Evolutionary conservation across 2,329 filamentous ascomycete genomes (phyloP), one percentile per base, ranked within the genome.

Genomic region (Penicillium hesseltinei): DNA sequence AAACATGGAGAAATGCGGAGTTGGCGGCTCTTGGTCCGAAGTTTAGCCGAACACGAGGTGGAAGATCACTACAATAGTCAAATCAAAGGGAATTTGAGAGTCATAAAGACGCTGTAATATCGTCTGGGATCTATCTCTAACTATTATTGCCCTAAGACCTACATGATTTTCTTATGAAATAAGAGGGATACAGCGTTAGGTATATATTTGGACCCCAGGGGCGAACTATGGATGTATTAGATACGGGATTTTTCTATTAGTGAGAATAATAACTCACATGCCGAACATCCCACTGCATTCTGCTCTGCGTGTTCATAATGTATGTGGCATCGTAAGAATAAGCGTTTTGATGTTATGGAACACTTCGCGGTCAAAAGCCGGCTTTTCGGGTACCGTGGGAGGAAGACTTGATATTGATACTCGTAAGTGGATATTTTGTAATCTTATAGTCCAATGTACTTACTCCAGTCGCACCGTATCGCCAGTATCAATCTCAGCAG

Each of bases 381-480:
- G 82, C 29, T 77, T 75, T n/a, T 76, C 73, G 0, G 82, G 82
- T 0, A 81, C 73, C 54, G 81, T 76, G 17, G 84, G 64, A 2
- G 84, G 83, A 4, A 85, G 75, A 60, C 79, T 80, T 42, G 27
- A n/a, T 6, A 29, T 36, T 51, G 5, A 44, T 40, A 7, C 39
- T 0, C 31, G 46, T 31, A 5, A 47, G 31, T n/a, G n/a, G 35
- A 9, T 21, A 50, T 19, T 15, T 11, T 47, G 6, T 29, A 38
- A 10, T 19, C 19, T 35, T 15, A 35, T 42, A 33, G 40, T 60
- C n/a, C 43, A 45, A 17, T 39, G 4, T 23, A 66, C 70, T 59
- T 66, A 81, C 79, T 85, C 81, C 33, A 84, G 73, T 11, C 81
- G 77, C 2, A 84, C 75, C 61, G 84, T 78, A 51, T 85, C 81